phyloP scores from a whole-genome alignment of 2,329 filamentous ascomycete genomes.

The Aspergillus calidoustus region DNA sequence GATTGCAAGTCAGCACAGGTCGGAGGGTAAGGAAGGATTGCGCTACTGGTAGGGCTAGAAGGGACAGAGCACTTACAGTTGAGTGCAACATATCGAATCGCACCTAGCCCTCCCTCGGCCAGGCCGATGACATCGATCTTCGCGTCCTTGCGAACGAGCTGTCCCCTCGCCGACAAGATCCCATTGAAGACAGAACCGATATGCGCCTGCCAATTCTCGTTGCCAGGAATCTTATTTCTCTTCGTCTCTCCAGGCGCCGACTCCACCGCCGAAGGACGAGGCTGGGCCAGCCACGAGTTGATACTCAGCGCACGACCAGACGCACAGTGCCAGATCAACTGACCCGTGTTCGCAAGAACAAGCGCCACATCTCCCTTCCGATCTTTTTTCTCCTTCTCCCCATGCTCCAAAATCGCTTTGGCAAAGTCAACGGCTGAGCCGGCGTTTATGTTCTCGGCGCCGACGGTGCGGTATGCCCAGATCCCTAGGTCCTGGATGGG shows the following conservation, averaged over 20 bases:
- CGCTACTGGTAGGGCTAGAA: background rate
- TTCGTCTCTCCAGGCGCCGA: constrained; percentile 54
- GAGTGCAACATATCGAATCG: constrained; percentile 63
- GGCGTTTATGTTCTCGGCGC: constrained; percentile 66
- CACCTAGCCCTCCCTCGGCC: constrained; percentile 66
- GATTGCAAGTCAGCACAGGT: constrained; percentile 1
- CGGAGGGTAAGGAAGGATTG: background rate
- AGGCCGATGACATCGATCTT: constrained; percentile 73
- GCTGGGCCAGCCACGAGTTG: constrained; percentile 61
- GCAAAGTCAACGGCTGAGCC: constrained; percentile 74
- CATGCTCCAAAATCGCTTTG: constrained; percentile 44
- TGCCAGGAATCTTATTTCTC: constrained; percentile 67
- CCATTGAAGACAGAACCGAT: constrained; percentile 68
- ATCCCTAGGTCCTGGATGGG: constrained; percentile 73
- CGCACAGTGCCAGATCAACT: constrained; percentile 75
- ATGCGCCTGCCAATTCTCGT: constrained; percentile 64
- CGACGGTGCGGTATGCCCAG: constrained; percentile 70
- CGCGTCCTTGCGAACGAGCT: constrained; percentile 54
- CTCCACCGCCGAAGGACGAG: constrained; percentile 67
- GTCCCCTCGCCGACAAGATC: constrained; percentile 54
- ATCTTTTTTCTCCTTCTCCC: background rate
- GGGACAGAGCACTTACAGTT: constrained; percentile 50
- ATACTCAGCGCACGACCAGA: constrained; percentile 64
- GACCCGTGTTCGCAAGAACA: constrained; percentile 77
- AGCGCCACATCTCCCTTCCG: constrained; percentile 46